Evolutionary conservation across 164 flowering plant genomes (phyloP).

Genomic region (Vitis cinerea): DNA sequence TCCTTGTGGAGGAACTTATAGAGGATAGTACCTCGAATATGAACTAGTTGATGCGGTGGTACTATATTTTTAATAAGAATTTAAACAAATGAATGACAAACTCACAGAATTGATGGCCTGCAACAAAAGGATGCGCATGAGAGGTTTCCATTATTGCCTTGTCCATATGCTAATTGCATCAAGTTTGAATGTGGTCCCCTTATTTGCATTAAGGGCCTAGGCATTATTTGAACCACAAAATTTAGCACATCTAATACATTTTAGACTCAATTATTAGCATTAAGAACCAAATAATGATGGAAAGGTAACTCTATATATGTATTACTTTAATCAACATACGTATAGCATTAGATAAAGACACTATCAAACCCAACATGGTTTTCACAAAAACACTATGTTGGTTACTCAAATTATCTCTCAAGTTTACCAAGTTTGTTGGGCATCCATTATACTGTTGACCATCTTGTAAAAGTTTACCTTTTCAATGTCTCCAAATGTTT

Average conservation of each 20-base stretch:
- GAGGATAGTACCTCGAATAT: too few relatives aligned
- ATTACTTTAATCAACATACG: background rate
- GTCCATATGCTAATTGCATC: constrained; percentile 56
- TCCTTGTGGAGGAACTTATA: background rate
- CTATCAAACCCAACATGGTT: too few relatives aligned
- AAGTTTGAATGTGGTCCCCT: constrained; percentile 69
- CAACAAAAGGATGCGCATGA: constrained; percentile 72
- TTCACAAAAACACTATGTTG: too few relatives aligned
- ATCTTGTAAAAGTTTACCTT: background rate
- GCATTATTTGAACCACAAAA: constrained; percentile 26
- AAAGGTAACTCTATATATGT: background rate
- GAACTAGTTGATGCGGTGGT: background rate
- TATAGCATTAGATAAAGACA: background rate
- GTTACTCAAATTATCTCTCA: too few relatives aligned
- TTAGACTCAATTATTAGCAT: background rate
- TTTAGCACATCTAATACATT: background rate
- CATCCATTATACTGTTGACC: background rate
- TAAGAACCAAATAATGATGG: background rate
- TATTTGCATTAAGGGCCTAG: constrained; percentile 72
- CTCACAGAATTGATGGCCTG: constrained; percentile 47
- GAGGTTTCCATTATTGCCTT: constrained; percentile 76
- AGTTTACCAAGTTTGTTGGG: too few relatives aligned
- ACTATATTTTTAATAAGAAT: too few relatives aligned
- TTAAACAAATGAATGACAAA: constrained; percentile 30
- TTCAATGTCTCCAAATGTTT: background rate